A percentile compares a stretch with the other conserved stretches of the same genome.
Conservation (phyloP, 768 basidiomycete genomes). For the Boletellus sp. region DNA sequence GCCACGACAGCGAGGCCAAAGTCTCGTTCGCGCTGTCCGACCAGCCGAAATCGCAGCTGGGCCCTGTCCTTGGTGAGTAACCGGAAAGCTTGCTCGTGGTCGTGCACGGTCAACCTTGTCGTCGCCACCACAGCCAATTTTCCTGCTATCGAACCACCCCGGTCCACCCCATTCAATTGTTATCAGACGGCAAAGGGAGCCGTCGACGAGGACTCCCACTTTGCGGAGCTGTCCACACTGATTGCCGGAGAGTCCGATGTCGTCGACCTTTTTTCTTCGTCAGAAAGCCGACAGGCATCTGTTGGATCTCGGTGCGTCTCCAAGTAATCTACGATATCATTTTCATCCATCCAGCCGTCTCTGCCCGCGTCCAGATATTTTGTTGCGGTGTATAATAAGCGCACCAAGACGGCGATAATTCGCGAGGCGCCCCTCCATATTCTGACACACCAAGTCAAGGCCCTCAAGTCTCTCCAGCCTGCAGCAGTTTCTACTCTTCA, state of each 20-base stretch:
- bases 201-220: conserved; percentile 26
- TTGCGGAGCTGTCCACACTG: conserved; percentile 35
- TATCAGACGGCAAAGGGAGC: conserved; percentile 42
- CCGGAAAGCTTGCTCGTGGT: conserved; percentile 19
- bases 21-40: conserved; percentile 37
- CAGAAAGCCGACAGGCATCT: conserved; percentile 47
- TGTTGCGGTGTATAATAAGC: conserved; percentile 76
- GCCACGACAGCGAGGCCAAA: conserved; percentile 33
- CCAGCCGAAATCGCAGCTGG: conserved; percentile 36
- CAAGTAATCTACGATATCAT: background rate
- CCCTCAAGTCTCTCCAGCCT: conserved; percentile 63
- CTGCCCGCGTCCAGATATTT: conserved; percentile 56
- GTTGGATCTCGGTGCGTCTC: conserved; percentile 64
- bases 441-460: conserved; percentile 76
- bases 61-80: conserved; percentile 51
- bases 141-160: conserved; percentile 58
- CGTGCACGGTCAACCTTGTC: conserved; percentile 16
- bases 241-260: conserved; percentile 81
- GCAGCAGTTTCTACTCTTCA: conserved; percentile 46
- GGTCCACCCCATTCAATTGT: conserved; percentile 57
- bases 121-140: conserved; percentile 48
- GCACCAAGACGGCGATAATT: conserved; percentile 65
- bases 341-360: background rate
- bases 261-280: conserved; percentile 75
- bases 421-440: conserved; percentile 67